Percentiles rank a stretch among this genome's conserved stretches.
These are phyloP conservation scores for Melanopsichium pennsylvanicum DNA, from an alignment of 1,284 basidiomycete genomes.

Conservation along the genomic window DNA sequence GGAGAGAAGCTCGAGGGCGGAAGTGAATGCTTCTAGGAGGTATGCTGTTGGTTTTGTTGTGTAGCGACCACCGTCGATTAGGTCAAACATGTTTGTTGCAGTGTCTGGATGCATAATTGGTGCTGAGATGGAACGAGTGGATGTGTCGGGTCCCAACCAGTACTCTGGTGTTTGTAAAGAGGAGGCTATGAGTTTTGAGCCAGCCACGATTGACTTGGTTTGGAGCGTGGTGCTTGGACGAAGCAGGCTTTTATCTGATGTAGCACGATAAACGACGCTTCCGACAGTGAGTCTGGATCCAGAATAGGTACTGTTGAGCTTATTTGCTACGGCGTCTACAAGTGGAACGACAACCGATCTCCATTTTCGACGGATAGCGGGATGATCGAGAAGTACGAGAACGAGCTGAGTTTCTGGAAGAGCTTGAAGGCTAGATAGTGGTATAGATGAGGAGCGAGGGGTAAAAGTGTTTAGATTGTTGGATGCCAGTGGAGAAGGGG, in stretches of 20 bases:
- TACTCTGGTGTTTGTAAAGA: conserved; percentile 11
- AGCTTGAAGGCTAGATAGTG: conserved; percentile 28
- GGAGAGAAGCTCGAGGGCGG: conserved; percentile 40
- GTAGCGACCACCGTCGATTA: conserved; percentile 15
- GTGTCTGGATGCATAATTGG: conserved; percentile 6
- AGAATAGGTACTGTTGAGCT: conserved; percentile 26
- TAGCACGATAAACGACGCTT: conserved; percentile 32
- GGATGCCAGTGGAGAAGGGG: conserved; percentile 39
- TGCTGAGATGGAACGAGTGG: neutral
- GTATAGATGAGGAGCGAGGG: conserved; percentile 22
- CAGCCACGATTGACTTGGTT: conserved; percentile 17
- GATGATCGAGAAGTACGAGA: conserved; percentile 37
- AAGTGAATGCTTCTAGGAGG: conserved; percentile 36
- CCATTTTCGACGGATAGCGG: conserved; percentile 31
- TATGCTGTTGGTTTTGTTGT: conserved; percentile 27
- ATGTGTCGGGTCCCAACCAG: conserved; percentile 14
- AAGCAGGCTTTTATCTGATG: conserved; percentile 27
- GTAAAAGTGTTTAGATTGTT: conserved; percentile 27
- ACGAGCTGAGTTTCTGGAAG: conserved; percentile 42
- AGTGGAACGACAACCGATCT: conserved; percentile 27
- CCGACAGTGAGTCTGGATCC: conserved; percentile 37
- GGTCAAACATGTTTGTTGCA: conserved; percentile 5
- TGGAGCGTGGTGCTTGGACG: conserved; percentile 26
- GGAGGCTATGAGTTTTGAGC: conserved; percentile 30
- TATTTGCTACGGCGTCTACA: conserved; percentile 27